These are phyloP conservation scores for Hirschioporus abietinus DNA, from an alignment of 768 basidiomycete species.

Conservation along the genomic window DNA sequence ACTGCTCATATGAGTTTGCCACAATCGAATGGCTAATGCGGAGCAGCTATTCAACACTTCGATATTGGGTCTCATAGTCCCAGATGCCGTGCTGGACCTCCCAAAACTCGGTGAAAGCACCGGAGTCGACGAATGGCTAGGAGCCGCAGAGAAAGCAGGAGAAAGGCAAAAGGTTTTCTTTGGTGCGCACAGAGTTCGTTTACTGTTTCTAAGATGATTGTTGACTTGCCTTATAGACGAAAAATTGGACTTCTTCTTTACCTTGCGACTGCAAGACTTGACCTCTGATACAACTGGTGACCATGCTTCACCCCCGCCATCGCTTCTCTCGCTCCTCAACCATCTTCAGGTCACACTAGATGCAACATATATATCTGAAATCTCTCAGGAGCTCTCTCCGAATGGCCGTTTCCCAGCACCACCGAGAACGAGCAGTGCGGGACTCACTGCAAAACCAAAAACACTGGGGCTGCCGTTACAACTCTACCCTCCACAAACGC, in stretches of 20 bases:
- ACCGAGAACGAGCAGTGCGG: slow-evolving; percentile 38
- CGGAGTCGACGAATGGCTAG: slow-evolving; percentile 52
- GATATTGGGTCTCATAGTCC: slow-evolving; percentile 56
- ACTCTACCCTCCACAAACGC: slow-evolving; percentile 74
- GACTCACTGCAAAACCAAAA: slow-evolving; percentile 28
- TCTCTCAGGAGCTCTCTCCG: slow-evolving; percentile 29
- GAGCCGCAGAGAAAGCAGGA: slow-evolving; percentile 32
- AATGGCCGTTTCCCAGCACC: slow-evolving; percentile 47
- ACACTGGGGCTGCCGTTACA: slow-evolving; percentile 45
- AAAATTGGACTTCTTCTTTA: slow-evolving; percentile 27
- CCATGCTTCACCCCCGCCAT: slow-evolving; percentile 27
- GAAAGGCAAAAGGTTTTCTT: slow-evolving; percentile 68
- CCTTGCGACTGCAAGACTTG: slow-evolving; percentile 23
- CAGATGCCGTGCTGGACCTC: slow-evolving; percentile 58
- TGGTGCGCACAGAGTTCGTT: slow-evolving; percentile 33
- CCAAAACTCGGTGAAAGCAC: slow-evolving; percentile 35
- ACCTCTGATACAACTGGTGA: slow-evolving; percentile 26
- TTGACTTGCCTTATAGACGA: slow-evolving; percentile 24
- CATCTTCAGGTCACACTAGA: slow-evolving; percentile 77
- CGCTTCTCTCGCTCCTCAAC: slow-evolving; percentile 54
- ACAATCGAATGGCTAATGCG: not conserved
- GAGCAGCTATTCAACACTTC: slow-evolving; percentile 61
- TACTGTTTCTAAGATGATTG: not conserved
- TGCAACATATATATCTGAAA: slow-evolving; percentile 66
- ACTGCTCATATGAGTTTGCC: not conserved